Conservation (phyloP, 257 asterid genomes). For the Solanum medicagineum region DNA sequence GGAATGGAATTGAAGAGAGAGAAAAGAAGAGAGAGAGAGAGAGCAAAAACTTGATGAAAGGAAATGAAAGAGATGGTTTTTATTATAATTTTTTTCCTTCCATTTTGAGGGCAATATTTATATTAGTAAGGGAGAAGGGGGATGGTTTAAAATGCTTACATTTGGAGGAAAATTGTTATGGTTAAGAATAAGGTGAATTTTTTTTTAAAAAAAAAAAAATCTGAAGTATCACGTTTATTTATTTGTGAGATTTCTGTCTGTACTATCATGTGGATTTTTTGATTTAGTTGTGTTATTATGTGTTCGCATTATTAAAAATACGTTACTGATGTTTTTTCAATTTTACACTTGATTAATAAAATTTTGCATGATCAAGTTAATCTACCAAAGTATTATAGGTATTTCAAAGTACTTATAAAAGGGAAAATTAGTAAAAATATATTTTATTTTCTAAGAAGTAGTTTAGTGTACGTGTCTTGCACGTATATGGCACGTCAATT, state of each 20-base stretch:
- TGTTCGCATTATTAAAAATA: neutral
- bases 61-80: neutral
- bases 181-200: neutral
- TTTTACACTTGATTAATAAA: neutral
- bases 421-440: neutral
- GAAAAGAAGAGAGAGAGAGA: neutral
- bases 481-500: no score
- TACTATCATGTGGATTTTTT: neutral
- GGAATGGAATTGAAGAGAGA: neutral
- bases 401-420: neutral
- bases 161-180: neutral
- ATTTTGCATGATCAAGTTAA: neutral
- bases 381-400: neutral
- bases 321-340: neutral
- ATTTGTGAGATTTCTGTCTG: rapidly evolving
- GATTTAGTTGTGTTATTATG: rapidly evolving
- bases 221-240: neutral
- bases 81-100: neutral
- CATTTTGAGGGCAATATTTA: constrained; percentile 12
- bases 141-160: neutral
- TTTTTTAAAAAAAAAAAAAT: neutral
- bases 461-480: no score
- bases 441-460: no score
- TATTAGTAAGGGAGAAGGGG: neutral
- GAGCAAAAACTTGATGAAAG: constrained; percentile 7